phyloP scores from a whole-genome alignment of 495 filamentous ascomycete genomes.

The Tuber melanosporum region DNA sequence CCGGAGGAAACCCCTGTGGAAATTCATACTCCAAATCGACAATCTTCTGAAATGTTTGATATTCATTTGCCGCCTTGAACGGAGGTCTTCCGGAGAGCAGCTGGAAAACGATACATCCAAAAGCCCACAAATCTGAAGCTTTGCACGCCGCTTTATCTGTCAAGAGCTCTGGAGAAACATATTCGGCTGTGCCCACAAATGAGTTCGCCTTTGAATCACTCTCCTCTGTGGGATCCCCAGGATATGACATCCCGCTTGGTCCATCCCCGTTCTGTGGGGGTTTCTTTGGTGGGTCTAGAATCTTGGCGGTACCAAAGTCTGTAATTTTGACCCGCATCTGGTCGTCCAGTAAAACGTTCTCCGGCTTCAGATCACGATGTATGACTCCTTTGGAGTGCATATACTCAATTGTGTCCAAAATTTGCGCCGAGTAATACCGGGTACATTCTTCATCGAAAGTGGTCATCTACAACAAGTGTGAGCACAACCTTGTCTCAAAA shows the following conservation, averaged over 20 bases:
- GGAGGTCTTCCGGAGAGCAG: conserved; percentile 86
- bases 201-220: conserved; percentile 75
- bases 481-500: conserved; percentile 12
- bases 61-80: conserved; percentile 97
- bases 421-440: conserved; percentile 90
- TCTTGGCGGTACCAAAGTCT: conserved; percentile 96
- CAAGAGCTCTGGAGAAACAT: conserved; percentile 92
- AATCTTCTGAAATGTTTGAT: conserved; percentile 97
- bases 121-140: conserved; percentile 96
- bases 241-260: conserved; percentile 25
- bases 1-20: conserved; percentile 77
- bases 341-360: conserved; percentile 91
- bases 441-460: conserved; percentile 97
- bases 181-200: conserved; percentile 97
- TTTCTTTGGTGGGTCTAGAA: conserved; percentile 63
- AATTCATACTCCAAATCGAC: conserved; percentile 90
- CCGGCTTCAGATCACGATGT: conserved; percentile 93
- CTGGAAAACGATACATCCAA: conserved; percentile 99
- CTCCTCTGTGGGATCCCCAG: conserved; percentile 50
- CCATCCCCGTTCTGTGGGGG: conserved; percentile 44
- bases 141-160: conserved; percentile 96
- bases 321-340: conserved; percentile 98
- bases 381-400: conserved; percentile 97
- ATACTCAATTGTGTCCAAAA: conserved; percentile 92
- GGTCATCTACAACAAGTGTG: conserved; percentile 51